Conservation (phyloP, 108 stramenopile species). For the Stephanodiscus minutulus region DNA sequence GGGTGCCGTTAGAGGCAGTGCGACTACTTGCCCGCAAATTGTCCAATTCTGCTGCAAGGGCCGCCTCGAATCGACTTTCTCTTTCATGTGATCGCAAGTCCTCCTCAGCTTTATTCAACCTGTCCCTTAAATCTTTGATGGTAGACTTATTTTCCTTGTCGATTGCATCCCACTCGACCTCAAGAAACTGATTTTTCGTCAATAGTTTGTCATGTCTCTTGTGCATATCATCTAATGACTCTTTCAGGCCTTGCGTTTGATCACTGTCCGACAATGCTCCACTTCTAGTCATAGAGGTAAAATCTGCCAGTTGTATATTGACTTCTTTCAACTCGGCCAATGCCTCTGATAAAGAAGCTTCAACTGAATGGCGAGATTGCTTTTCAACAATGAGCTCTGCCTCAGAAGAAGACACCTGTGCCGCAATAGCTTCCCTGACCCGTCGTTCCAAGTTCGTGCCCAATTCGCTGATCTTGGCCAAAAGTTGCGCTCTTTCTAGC, state of each 20-base stretch:
- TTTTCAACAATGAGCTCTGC: constrained; percentile 75
- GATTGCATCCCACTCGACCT: constrained; percentile 28
- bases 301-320: constrained; percentile 10
- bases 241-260: constrained; percentile 16
- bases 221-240: constrained; percentile 26
- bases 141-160: constrained; percentile 22
- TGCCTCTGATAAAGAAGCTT: constrained; percentile 47
- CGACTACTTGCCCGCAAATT: constrained; percentile 38
- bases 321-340: constrained; percentile 57
- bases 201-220: constrained; percentile 20
- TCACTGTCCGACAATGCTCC: constrained; percentile 8
- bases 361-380: constrained; percentile 61
- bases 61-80: constrained; percentile 60
- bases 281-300: constrained; percentile 1
- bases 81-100: constrained; percentile 48
- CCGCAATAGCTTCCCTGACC: constrained; percentile 68
- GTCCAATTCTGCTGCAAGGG: constrained; percentile 61
- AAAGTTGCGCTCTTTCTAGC: constrained; percentile 76
- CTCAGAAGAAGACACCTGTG: constrained; percentile 66
- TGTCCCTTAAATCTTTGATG: constrained; percentile 38
- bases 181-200: constrained; percentile 31
- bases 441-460: constrained; percentile 63
- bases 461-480: constrained; percentile 64
- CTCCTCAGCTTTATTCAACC: constrained; percentile 46
- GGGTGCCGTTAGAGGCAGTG: constrained; percentile 13